phyloP scores from a whole-genome alignment of 306 rosid species.

The Cicer pinnatifidum region DNA sequence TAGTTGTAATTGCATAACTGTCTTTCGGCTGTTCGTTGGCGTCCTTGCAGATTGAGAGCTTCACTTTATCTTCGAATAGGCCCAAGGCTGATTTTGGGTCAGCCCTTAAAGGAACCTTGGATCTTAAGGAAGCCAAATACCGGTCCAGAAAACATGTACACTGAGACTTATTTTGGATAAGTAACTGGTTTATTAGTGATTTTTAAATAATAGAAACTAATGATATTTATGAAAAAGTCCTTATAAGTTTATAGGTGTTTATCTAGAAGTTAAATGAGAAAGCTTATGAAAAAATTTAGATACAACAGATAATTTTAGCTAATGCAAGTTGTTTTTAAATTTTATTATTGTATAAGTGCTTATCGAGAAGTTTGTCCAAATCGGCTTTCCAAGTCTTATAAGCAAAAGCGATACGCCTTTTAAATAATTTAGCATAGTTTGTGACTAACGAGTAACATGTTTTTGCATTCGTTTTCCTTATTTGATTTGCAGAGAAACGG shows the following conservation, averaged over 20 bases:
- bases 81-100: no score
- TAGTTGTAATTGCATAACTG: no score
- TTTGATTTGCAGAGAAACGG: constrained; percentile 28
- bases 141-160: neutral
- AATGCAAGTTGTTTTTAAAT: neutral
- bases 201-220: neutral
- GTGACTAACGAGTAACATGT: constrained; percentile 13
- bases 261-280: neutral
- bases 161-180: constrained; percentile 8
- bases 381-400: neutral
- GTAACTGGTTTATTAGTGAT: neutral
- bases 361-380: neutral
- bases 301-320: neutral
- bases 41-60: no score
- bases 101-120: no score
- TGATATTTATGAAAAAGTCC: neutral
- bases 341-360: neutral
- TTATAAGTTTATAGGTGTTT: neutral
- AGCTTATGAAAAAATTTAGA: neutral
- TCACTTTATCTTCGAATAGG: no score
- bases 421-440: constrained; percentile 17
- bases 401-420: constrained; percentile 13
- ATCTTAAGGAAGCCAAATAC: no score
- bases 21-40: no score
- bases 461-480: constrained; percentile 5